phyloP scores from a whole-genome alignment of 305 asterid genomes.

The Plantago rigida region DNA sequence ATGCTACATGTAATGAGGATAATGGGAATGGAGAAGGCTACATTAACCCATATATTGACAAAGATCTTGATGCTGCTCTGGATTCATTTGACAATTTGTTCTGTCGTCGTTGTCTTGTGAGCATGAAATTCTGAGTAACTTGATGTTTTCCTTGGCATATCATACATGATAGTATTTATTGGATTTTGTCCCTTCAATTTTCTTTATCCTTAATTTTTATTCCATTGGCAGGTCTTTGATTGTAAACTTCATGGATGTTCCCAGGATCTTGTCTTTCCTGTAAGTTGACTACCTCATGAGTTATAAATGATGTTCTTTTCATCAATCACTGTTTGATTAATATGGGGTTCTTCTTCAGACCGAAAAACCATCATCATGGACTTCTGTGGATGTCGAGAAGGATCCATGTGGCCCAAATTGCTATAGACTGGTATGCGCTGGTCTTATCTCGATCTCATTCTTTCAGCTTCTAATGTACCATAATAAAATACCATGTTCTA shows the following conservation, averaged over 20 bases:
- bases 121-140: slow-evolving; percentile 25
- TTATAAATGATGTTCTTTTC: slow-evolving; percentile 22
- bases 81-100: slow-evolving; percentile 89
- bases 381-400: slow-evolving; percentile 46
- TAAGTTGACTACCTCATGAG: slow-evolving; percentile 35
- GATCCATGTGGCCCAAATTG: slow-evolving; percentile 75
- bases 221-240: slow-evolving; percentile 66
- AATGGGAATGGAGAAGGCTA: slow-evolving; percentile 41
- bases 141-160: neutral
- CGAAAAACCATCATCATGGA: slow-evolving; percentile 55
- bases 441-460: slow-evolving; percentile 6
- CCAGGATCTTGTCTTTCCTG: slow-evolving; percentile 76
- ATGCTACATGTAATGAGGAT: slow-evolving; percentile 29
- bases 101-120: slow-evolving; percentile 90
- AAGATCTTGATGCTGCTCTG: slow-evolving; percentile 82
- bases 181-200: slow-evolving; percentile 19
- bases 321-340: slow-evolving; percentile 22
- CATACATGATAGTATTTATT: slow-evolving; percentile 11
- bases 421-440: slow-evolving; percentile 51
- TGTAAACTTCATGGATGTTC: slow-evolving; percentile 95
- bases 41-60: slow-evolving; percentile 59
- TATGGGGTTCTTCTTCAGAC: slow-evolving; percentile 37
- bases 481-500: slow-evolving; percentile 1
- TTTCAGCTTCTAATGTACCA: slow-evolving; percentile 12
- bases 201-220: slow-evolving; percentile 23